These are phyloP conservation scores for Tephrocybe sp. DNA, from an alignment of 768 basidiomycete species.

Conservation along the genomic window DNA sequence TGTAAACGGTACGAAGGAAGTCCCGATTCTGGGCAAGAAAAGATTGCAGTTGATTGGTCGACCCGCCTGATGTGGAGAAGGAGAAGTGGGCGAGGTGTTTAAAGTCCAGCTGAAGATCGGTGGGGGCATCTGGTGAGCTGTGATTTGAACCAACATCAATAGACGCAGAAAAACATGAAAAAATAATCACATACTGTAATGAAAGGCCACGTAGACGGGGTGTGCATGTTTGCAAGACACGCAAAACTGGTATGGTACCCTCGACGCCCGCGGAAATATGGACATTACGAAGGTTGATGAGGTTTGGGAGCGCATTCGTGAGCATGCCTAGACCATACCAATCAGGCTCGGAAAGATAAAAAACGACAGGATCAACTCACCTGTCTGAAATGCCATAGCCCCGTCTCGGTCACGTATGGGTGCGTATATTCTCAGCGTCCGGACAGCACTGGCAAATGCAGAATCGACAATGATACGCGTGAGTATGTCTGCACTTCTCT, in stretches of 20 bases:
- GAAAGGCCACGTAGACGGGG: constrained; percentile 59
- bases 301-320: constrained; percentile 64
- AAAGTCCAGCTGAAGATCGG: constrained; percentile 50
- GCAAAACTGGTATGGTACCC: constrained; percentile 50
- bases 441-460: constrained; percentile 56
- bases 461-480: constrained; percentile 63
- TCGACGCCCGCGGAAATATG: constrained; percentile 60
- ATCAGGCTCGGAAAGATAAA: not conserved
- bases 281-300: constrained; percentile 58
- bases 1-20: constrained; percentile 51
- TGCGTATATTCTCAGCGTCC: constrained; percentile 60
- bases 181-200: constrained; percentile 41
- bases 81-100: constrained; percentile 60
- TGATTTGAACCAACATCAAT: not conserved
- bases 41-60: constrained; percentile 36
- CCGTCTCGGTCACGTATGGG: constrained; percentile 46
- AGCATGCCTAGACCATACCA: constrained; percentile 52
- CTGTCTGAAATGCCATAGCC: constrained; percentile 63
- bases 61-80: constrained; percentile 47
- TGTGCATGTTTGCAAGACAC: constrained; percentile 49
- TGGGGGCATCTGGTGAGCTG: constrained; percentile 44
- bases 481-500: constrained; percentile 70
- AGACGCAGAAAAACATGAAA: not conserved
- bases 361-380: constrained; percentile 29
- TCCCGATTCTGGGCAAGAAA: constrained; percentile 54